Conservation (phyloP, 768 basidiomycete genomes). For the Pulveroboletus sp. region DNA sequence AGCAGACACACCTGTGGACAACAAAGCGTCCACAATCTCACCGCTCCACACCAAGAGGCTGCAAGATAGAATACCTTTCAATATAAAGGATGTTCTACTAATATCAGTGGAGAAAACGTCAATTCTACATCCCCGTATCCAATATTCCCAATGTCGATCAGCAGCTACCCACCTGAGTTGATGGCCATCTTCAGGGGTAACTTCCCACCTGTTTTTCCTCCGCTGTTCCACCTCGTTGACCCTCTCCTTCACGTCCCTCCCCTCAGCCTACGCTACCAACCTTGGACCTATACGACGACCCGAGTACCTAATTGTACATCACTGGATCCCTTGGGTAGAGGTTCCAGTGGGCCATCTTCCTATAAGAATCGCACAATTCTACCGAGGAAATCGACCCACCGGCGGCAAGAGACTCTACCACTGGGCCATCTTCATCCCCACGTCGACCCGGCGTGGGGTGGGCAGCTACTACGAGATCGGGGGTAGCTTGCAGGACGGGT, state of each 20-base stretch:
- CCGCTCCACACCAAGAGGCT: too few species aligned
- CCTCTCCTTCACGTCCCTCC: not conserved
- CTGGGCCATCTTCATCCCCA: slow-evolving; percentile 23
- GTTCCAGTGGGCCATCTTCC: slow-evolving; percentile 14
- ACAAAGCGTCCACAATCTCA: not conserved
- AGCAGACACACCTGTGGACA: not conserved
- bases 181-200: too few species aligned
- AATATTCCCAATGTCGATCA: too few species aligned
- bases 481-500: slow-evolving; percentile 6
- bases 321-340: not conserved
- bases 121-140: too few species aligned
- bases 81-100: too few species aligned
- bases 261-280: slow-evolving; percentile 7
- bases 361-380: slow-evolving; percentile 15
- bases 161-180: too few species aligned
- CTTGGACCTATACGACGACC: not conserved
- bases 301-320: slow-evolving; percentile 10
- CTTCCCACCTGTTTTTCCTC: too few species aligned
- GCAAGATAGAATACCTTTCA: too few species aligned
- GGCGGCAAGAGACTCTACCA: slow-evolving; percentile 4
- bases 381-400: not conserved
- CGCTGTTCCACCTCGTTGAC: not conserved
- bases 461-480: slow-evolving; percentile 17
- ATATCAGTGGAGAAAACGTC: too few species aligned
- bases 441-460: not conserved